Evolutionary conservation across 2,329 filamentous ascomycete species (phyloP).

Genomic region (Rutstroemia sp.): DNA sequence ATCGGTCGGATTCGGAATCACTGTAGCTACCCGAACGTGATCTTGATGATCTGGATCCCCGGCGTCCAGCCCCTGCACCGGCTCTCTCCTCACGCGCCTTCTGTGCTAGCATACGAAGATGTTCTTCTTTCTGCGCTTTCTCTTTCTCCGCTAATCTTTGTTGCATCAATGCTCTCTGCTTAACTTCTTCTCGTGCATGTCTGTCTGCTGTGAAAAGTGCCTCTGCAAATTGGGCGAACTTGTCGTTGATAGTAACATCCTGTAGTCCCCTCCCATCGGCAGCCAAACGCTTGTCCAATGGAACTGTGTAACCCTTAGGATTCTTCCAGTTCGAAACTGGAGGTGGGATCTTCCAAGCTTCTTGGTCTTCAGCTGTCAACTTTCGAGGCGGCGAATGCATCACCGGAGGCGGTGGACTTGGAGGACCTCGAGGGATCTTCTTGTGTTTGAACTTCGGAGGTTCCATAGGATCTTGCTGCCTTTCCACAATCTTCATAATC

Average conservation of each 20-base stretch:
- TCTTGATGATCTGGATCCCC: constrained; percentile 30
- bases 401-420: constrained; percentile 85
- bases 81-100: constrained; percentile 81
- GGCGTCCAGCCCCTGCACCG: constrained; percentile 41
- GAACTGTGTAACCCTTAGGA: constrained; percentile 94
- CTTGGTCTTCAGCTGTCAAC: constrained; percentile 92
- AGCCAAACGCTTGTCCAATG: constrained; percentile 88
- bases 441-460: constrained; percentile 99
- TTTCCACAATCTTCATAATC: constrained; percentile 97
- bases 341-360: constrained; percentile 87
- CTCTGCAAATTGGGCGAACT: constrained; percentile 94
- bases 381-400: constrained; percentile 94
- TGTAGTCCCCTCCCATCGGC: constrained; percentile 88
- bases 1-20: constrained; percentile 39
- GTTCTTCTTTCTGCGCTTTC: constrained; percentile 88
- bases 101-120: constrained; percentile 78
- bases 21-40: constrained; percentile 43
- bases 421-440: constrained; percentile 89
- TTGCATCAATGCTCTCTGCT: constrained; percentile 88
- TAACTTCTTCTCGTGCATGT: constrained; percentile 91
- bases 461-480: constrained; percentile 90
- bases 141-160: constrained; percentile 95
- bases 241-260: constrained; percentile 95
- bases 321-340: constrained; percentile 99
- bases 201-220: constrained; percentile 90